Base-by-base conservation (phyloP, 441 rosid species). In the Heliophila coronopifolia region DNA sequence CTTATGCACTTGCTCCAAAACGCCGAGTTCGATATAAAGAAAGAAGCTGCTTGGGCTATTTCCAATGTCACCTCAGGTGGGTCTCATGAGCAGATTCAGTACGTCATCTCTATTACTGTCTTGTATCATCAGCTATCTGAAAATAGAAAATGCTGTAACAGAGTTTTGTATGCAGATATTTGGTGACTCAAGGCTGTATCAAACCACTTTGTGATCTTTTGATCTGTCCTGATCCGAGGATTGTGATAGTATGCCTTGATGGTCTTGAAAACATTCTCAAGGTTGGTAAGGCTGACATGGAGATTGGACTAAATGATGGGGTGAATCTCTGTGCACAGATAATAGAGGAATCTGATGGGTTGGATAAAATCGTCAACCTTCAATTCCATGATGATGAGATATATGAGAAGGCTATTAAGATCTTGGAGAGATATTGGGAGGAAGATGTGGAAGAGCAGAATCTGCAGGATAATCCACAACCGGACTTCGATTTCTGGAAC, bases 131-230 rank as follows among this genome's bases (percentile, higher is more conserved):
- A n/a, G n/a, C n/a, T n/a, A n/a, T n/a, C n/a, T n/a, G n/a, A n/a
- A n/a, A n/a, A n/a, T n/a, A n/a, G n/a, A n/a, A n/a, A n/a, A n/a
- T n/a, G n/a, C n/a, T n/a, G n/a, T n/a, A n/a, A n/a, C n/a, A n/a
- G n/a, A n/a, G n/a, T 2, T 5, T 64, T 6, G 7, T 19, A 7
- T 47, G 19, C 69, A 85, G 93, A 74, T 71, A 65, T 66, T 78
- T 83, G 52, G 88, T 85, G 33, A 67, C 68, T 53, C 86, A 83
- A 78, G 90, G 88, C 9, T 77, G 87, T 58, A 75, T 89, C 72
- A 83, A 79, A 77, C 95, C 93, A n/a, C 72, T 89, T 47, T 89
- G 95, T 24, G 97, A 89, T 70, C 95, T 89, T 63, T 78, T 89
- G 49, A 59, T 66, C 11, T 83, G 90, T 65, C 86, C 93, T 0